Evolutionary conservation across 2,329 filamentous ascomycete genomes (phyloP), one percentile per base, ranked within the genome.

Genomic region (Albophoma yamanashiensis): DNA sequence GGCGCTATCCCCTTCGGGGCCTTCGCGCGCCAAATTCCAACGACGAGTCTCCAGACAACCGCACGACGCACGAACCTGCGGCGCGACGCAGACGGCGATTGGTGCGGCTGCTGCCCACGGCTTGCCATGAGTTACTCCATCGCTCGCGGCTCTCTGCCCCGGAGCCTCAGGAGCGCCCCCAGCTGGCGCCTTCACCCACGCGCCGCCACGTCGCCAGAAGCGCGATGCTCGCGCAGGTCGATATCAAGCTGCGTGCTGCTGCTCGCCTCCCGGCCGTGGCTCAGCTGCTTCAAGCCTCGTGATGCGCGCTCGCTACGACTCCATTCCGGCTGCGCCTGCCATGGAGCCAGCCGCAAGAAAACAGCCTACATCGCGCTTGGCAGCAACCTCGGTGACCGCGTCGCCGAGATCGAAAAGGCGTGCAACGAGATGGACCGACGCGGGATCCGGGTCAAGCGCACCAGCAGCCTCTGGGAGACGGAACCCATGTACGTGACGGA

Each of bases 401-500:
- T 96, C 58, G 82, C 80, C 50, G 89, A 88, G 83, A 95, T 99
- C 64, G 92, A 97, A 73, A 80, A 82, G 67, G 93, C 94, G 0
- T 92, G 92, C 71, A 79, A 79, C 53, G 83, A 89, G 70, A 91
- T 99, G 85, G 85, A 89, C 64, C 77, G 79, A 53, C 79, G 84
- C 27, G 86, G 85, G 40, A 91, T 97, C 69, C 83, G 76, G 58
- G 82, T 99, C 45, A 81, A 85, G 68, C 82, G 87, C 67, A 96
- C 93, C 0, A 97, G 93, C 72, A 88, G 86, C 62, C 79, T 99
- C 3, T 99, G 94, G 83, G 92, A 97, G 76, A 99, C 93, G 4
- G 86, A 91, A 67, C 91, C 94, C 27, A 99, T 99, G 94, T 99
- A 99, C 74, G 89, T 97, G 64, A 78, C 89, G 63, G 89, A 97